Evolutionary conservation across 1,139 yeast species (phyloP), one percentile per base, ranked within the genome.

Genomic region (Suhomyces taliae): DNA sequence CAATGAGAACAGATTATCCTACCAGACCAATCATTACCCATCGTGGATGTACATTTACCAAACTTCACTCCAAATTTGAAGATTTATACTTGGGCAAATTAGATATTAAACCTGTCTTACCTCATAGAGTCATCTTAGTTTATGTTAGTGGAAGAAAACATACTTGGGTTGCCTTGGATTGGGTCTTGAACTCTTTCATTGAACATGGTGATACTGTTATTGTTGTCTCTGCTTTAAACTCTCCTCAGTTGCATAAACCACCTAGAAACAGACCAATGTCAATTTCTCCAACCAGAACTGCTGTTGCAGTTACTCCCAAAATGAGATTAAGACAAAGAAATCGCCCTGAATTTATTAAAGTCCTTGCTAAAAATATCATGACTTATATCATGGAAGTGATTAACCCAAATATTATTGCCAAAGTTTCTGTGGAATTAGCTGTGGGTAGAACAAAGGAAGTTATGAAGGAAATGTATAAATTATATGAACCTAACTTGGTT

Each of bases 161-260:
- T 64, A 85, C 93, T 0, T 87, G 95, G 93, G 89, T 85, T 3
- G 84, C 90, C 0, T 66, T 87, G 41, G 95, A 87, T 61, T 87
- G 87, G 86, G 67, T 79, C 4, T 64, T 86, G 48, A 70, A 69
- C 38, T 67, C 70, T 39, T 67, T 83, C 14, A 61, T 83, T 10
- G 81, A 78, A 53, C 69, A 82, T 55, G 87, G 89, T 7, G 95
- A 87, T 60, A 76, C 82, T 8, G 65, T 87, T 3, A 78, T 87
- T 6, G 76, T 87, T 8, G 88, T 56, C 61, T 80, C 67, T 2
- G 70, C 79, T 7, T 60, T 74, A 12, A 57, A 64, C 42, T 47
- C 51, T 27, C 45, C 45, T 24, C 53, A 44, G 40, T 35, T 53
- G 26, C 29, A 43, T 19, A 46, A 44, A 12, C 35, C 29, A 12